Percentiles rank a stretch among this genome's conserved stretches.
Conservation (phyloP, 345 rosid species). For the Euphorbia pulcherrima region DNA sequence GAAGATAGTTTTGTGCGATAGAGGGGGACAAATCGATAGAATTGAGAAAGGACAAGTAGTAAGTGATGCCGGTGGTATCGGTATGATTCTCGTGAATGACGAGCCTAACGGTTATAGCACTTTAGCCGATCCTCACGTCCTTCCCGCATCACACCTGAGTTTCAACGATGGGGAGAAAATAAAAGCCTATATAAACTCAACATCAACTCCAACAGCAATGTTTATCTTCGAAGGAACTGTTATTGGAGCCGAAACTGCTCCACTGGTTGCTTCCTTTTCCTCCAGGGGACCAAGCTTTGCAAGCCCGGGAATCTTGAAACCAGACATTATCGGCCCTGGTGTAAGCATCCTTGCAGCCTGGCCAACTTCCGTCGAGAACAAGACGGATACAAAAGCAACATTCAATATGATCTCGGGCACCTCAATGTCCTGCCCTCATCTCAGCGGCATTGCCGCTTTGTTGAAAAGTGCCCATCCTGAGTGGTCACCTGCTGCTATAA, state of each 20-base stretch:
- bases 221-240: constrained; percentile 11
- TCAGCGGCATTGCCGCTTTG: constrained; percentile 59
- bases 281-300: constrained; percentile 20
- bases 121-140: constrained; percentile 6
- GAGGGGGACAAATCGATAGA: not conserved
- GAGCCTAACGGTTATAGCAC: constrained; percentile 1
- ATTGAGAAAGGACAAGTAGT: constrained; percentile 13
- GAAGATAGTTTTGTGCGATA: constrained; percentile 12
- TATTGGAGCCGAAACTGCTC: constrained; percentile 7
- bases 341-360: constrained; percentile 21
- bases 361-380: constrained; percentile 12
- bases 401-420: constrained; percentile 46
- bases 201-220: constrained; percentile 7
- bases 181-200: constrained; percentile 11
- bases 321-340: constrained; percentile 28
- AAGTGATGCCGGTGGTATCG: constrained; percentile 13
- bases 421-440: constrained; percentile 62
- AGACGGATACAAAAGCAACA: not conserved
- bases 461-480: constrained; percentile 42
- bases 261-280: constrained; percentile 16
- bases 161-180: constrained; percentile 3
- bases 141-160: constrained; percentile 20
- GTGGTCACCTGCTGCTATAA: constrained; percentile 66
- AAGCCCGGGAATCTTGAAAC: constrained; percentile 27
- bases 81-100: constrained; percentile 19